Base-by-base conservation (phyloP, 2,329 filamentous ascomycete genomes). In the Fusarium albosuccineum region DNA sequence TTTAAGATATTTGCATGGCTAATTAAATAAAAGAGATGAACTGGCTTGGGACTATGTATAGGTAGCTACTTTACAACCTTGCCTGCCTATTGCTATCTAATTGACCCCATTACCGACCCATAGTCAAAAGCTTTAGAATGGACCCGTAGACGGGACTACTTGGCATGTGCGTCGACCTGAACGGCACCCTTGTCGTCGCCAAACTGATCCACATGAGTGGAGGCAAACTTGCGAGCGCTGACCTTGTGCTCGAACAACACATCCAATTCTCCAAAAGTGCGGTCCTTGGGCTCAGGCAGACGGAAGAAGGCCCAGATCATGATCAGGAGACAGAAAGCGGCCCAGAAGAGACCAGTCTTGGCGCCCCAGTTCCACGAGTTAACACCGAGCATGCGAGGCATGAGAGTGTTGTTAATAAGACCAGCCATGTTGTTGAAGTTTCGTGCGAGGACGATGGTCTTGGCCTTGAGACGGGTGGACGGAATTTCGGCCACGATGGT, bases 401-500 rank as follows among this genome's bases (percentile, higher is more conserved):
- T 82, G 9, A 82, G 68, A 29, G 82, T 70, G 62, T 82, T 85
- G 70, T 79, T 80, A 10, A 82, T 62, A 41, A 87, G 82, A 55
- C 80, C 81, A 45, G 76, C 74, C 17, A 85, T 74, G 65, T 87
- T 85, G 76, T 85, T 87, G 9, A 80, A 71, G 53, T 78, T 81
- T 17, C 82, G 78, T 1, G 80, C 82, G 6, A 85, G 71, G 4
- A 82, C 82, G 27, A 84, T 79, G 0, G 82, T 82, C 71, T 83
- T 82, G 27, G 77, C 80, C 34, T 82, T 78, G 17, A 84, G 75
- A 34, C 82, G 80, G 3, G 81, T 82, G 0, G 81, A 82, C 1
- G 79, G 77, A 4, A 83, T 75, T 62, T 84, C 82, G 2, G 82
- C 87, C 2, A 97, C 93, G 22, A 97, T 86, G 0, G 92, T 94